Conservation (phyloP, 129 eudicot genomes). For the Glebionis coronaria region DNA sequence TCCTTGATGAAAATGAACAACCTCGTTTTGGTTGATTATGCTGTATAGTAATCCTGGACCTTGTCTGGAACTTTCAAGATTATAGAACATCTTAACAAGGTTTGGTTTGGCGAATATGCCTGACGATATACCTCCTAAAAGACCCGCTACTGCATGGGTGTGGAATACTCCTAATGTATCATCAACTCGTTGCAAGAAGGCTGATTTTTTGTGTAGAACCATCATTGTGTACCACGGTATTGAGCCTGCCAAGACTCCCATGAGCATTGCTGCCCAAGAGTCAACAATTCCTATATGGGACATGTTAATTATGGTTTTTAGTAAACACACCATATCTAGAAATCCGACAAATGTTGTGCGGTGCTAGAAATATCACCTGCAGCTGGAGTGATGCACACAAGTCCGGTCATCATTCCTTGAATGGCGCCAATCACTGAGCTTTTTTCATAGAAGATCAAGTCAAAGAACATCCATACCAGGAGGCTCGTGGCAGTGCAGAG, state of each 20-base stretch:
- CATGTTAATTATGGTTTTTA: neutral
- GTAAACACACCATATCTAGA: too few relatives aligned
- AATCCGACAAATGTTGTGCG: too few relatives aligned
- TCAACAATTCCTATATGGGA: constrained; percentile 55
- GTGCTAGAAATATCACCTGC: constrained; percentile 40
- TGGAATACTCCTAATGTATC: constrained; percentile 80
- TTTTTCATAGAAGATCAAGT: constrained; percentile 50
- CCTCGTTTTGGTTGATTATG: constrained; percentile 13
- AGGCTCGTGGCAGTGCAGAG: constrained; percentile 78
- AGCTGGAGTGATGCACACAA: constrained; percentile 84
- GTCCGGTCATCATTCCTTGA: constrained; percentile 92
- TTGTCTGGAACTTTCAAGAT: neutral
- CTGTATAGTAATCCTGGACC: constrained; percentile 65
- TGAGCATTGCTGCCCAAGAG: constrained; percentile 73
- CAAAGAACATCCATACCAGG: constrained; percentile 68
- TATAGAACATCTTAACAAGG: constrained; percentile 46
- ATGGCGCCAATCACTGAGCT: constrained; percentile 80
- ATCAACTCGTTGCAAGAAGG: constrained; percentile 53
- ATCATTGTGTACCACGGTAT: constrained; percentile 82
- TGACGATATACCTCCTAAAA: constrained; percentile 62
- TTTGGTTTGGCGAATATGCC: constrained; percentile 67
- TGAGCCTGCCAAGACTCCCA: constrained; percentile 64
- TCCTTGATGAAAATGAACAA: constrained; percentile 18
- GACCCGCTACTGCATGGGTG: constrained; percentile 83
- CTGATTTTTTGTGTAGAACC: constrained; percentile 53